Evolutionary conservation across 75 land plant genomes (phyloP), one percentile per base, ranked within the genome.

Genomic region (Chamaecyparis obtusa): DNA sequence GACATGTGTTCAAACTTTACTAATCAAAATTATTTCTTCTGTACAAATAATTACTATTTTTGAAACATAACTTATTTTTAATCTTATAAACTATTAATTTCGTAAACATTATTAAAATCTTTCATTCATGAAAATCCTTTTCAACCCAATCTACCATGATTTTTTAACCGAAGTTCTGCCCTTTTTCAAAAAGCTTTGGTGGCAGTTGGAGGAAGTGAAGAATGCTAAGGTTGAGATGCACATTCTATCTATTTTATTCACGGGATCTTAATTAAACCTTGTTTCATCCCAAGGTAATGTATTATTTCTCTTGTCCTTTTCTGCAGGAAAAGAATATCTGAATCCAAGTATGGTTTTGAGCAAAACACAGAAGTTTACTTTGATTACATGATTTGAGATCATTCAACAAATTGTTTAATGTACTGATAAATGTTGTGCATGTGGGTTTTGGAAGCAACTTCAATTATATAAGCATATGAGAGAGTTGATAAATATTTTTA

Each of bases 291-390:
- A 44, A 46, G 9, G 46, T 13, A 41, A 44, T 39, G 46, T 39
- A 81, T 81, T 46, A n/a, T 81, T 10, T 81, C n/a, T 21, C 83
- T 33, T 21, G n/a, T 77, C 80, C 33, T 77, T 35, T 39, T 17
- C 1, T 35, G 44, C 44, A 14, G 19, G 7, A 39, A 16, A 78
- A 37, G 21, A 81, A 19, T 81, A 15, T 44, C 5, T 44, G 13
- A 43, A 43, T 81, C 5, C n/a, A 44, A 81, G 49, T 81, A 80
- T 81, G 83, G n/a, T 17, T 81, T 43, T 81, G 32, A 81, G 27
- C 83, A 81, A 24, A n/a, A 24, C 41, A 79, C 46, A 5, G 7
- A 79, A 79, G 2, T 2, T 13, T 80, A 24, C 9, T 27, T 24
- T 80, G 49, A 80, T 41, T 27, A 16, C 13, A 74, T 24, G 13